Conservation (phyloP, 352 stramenopile genomes). For the Saprolegnia diclina region DNA sequence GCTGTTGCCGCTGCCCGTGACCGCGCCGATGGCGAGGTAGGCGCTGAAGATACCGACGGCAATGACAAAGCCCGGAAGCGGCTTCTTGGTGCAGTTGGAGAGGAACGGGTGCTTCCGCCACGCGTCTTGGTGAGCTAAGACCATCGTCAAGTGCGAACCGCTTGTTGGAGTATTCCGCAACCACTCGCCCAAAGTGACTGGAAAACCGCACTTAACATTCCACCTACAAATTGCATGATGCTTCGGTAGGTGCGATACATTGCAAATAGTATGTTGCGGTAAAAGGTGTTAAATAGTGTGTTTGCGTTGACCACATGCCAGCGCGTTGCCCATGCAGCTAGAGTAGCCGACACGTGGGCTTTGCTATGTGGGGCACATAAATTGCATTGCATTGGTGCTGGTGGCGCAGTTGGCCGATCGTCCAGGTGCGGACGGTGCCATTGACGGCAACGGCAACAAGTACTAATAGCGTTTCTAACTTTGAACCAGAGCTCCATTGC, state of each 20-base stretch:
- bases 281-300: background rate
- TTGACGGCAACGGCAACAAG: too few relatives aligned
- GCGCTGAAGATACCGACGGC: slow-evolving; percentile 72
- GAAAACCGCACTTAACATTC: background rate
- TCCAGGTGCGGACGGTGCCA: too few relatives aligned
- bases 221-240: background rate
- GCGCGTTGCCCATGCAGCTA: background rate
- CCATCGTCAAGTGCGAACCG: slow-evolving; percentile 37
- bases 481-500: too few relatives aligned
- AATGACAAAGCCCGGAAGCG: slow-evolving; percentile 68
- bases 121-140: slow-evolving; percentile 82
- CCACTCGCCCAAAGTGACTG: slow-evolving; percentile 18
- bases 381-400: too few relatives aligned
- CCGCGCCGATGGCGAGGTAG: slow-evolving; percentile 64
- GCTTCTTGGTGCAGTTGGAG: slow-evolving; percentile 75
- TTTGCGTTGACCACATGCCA: background rate
- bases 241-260: too few relatives aligned
- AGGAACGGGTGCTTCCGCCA: slow-evolving; percentile 87
- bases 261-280: background rate
- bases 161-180: slow-evolving; percentile 1
- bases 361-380: too few relatives aligned
- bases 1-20: slow-evolving; percentile 42
- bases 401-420: too few relatives aligned
- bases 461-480: too few relatives aligned
- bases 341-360: too few relatives aligned